Percentiles rank a stretch among this genome's conserved stretches.
Conservation (phyloP, 345 rosid species). For the Populus simonii region DNA sequence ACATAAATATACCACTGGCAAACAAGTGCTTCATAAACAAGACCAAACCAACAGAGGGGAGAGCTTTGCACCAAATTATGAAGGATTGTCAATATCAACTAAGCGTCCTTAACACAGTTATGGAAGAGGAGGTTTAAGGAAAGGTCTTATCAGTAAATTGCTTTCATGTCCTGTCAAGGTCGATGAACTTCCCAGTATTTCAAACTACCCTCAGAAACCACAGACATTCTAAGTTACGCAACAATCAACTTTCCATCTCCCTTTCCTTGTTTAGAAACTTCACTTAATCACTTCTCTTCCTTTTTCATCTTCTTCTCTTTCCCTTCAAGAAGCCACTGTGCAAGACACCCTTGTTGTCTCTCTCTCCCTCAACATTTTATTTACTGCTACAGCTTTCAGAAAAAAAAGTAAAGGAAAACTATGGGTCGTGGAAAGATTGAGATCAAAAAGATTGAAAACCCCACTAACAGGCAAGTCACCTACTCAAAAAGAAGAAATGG, state of each 20-base stretch:
- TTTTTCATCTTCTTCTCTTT: background rate
- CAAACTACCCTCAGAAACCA: background rate
- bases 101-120: background rate
- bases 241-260: constrained; percentile 27
- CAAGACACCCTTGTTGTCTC: background rate
- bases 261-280: constrained; percentile 22
- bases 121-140: background rate
- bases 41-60: too few relatives aligned
- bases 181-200: background rate
- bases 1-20: too few relatives aligned
- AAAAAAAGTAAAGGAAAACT: background rate
- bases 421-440: constrained; percentile 68
- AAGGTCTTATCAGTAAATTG: background rate
- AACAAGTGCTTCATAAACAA: too few relatives aligned
- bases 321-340: background rate
- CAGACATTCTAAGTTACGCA: constrained; percentile 24
- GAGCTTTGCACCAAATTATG: too few relatives aligned
- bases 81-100: too few relatives aligned
- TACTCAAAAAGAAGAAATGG: constrained; percentile 61
- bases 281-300: background rate
- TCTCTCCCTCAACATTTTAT: background rate
- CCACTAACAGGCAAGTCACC: constrained; percentile 60
- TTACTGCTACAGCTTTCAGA: background rate
- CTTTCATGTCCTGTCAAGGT: background rate
- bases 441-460: constrained; percentile 63